Evolutionary conservation across 257 asterid species (phyloP).

Genomic region (Osmanthus fragrans): DNA sequence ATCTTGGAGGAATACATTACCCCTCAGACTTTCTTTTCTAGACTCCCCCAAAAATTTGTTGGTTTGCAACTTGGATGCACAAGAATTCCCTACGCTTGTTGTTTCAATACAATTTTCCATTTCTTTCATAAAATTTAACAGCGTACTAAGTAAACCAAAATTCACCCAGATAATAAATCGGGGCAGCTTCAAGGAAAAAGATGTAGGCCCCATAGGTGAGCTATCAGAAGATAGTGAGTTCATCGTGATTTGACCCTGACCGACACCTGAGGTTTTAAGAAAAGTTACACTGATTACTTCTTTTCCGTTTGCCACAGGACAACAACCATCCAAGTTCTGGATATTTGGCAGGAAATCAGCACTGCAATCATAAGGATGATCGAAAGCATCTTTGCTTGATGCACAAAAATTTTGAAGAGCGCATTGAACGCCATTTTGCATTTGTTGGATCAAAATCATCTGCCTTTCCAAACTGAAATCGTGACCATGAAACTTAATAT

Average conservation of each 20-base stretch:
- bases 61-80: slow-evolving; percentile 24
- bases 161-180: slow-evolving; percentile 75
- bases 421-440: slow-evolving; percentile 75
- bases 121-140: slow-evolving; percentile 50
- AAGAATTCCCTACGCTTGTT: slow-evolving; percentile 30
- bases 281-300: slow-evolving; percentile 58
- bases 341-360: slow-evolving; percentile 37
- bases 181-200: slow-evolving; percentile 71
- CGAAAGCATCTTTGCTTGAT: slow-evolving; percentile 40
- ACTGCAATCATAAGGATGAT: slow-evolving; percentile 24
- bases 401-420: slow-evolving; percentile 48
- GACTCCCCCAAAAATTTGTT: slow-evolving; percentile 36
- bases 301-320: slow-evolving; percentile 36
- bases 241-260: slow-evolving; percentile 54
- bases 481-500: slow-evolving; percentile 27
- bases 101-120: slow-evolving; percentile 41
- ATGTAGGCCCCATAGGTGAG: slow-evolving; percentile 53
- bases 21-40: slow-evolving; percentile 43
- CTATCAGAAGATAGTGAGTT: slow-evolving; percentile 52
- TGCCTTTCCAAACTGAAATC: slow-evolving; percentile 32
- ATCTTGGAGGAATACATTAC: slow-evolving; percentile 61
- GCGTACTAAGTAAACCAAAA: slow-evolving; percentile 47
- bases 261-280: slow-evolving; percentile 66
- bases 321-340: slow-evolving; percentile 37
- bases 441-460: slow-evolving; percentile 42